Conservation (phyloP, 192 early-diverging fungal species). For the Pilobolus umbonatus region DNA sequence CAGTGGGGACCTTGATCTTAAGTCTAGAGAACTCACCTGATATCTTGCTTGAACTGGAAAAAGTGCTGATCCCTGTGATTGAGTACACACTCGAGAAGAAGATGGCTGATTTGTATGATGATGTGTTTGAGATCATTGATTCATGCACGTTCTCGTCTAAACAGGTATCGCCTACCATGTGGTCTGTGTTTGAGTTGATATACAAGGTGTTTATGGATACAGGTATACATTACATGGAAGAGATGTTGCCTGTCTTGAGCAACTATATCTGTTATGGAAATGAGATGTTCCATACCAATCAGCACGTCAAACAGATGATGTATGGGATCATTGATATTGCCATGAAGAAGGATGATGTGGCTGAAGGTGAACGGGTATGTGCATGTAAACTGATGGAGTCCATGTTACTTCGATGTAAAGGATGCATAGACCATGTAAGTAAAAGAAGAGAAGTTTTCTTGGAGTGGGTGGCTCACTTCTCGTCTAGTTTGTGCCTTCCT, state of each 20-base stretch:
- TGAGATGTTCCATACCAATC: conserved; percentile 63
- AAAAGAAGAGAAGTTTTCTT: not conserved
- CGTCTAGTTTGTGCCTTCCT: conserved; percentile 57
- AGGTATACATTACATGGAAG: conserved; percentile 81
- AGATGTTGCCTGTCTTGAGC: conserved; percentile 83
- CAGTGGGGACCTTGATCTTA: conserved; percentile 80
- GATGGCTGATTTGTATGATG: conserved; percentile 76
- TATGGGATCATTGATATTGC: conserved; percentile 82
- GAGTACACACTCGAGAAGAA: conserved; percentile 72
- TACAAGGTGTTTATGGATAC: conserved; percentile 73
- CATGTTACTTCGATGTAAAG: conserved; percentile 77
- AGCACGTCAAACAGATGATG: conserved; percentile 63
- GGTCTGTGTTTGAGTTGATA: conserved; percentile 75
- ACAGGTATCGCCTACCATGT: conserved; percentile 73
- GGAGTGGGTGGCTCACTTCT: not conserved
- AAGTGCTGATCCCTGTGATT: conserved; percentile 69
- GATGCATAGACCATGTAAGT: conserved; percentile 66
- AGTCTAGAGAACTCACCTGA: conserved; percentile 80
- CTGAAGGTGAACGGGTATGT: conserved; percentile 71
- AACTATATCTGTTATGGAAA: conserved; percentile 88
- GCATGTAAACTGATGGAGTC: conserved; percentile 84
- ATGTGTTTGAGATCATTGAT: conserved; percentile 86
- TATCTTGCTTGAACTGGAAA: conserved; percentile 77
- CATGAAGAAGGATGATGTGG: conserved; percentile 72
- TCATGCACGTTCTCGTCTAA: conserved; percentile 81